These are phyloP conservation scores for Tulasnella sp. DNA, from an alignment of 768 basidiomycete genomes.

Conservation along the genomic window DNA sequence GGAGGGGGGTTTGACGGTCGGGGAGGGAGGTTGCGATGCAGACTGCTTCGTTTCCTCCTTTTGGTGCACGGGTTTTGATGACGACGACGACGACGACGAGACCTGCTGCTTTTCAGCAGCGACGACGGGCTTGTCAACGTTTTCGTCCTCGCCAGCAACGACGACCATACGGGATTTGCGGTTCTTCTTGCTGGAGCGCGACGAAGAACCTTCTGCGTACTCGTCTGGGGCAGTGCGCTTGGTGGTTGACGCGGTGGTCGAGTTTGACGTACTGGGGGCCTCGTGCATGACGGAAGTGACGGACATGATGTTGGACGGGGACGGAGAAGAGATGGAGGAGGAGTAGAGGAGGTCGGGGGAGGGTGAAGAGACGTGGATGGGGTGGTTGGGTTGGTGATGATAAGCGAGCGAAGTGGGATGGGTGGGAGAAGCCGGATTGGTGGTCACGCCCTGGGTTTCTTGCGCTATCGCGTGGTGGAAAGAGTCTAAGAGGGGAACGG, in stretches of 20 bases:
- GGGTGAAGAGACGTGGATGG: background rate
- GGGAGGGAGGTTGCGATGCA: background rate
- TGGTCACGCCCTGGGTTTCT: background rate
- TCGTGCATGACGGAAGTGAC: background rate
- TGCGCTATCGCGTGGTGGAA: slow-evolving; percentile 1
- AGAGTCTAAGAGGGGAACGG: background rate
- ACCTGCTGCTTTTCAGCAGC: background rate
- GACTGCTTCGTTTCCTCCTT: slow-evolving; percentile 4
- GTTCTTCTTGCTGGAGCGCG: slow-evolving; percentile 2
- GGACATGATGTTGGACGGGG: background rate
- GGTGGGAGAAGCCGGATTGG: slow-evolving; percentile 5
- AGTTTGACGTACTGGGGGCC: background rate
- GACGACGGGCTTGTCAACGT: background rate
- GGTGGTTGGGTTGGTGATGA: background rate
- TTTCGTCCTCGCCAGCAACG: background rate
- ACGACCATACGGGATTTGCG: background rate
- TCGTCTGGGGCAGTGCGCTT: slow-evolving; percentile 3
- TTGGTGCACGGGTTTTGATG: background rate
- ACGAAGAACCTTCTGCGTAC: slow-evolving; percentile 9
- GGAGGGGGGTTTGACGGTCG: background rate
- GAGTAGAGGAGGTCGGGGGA: background rate
- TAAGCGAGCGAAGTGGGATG: background rate
- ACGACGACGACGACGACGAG: background rate
- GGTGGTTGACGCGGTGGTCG: background rate
- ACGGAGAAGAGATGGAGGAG: background rate